Percentiles rank a stretch among this genome's conserved stretches.
Evolutionary conservation across 495 filamentous ascomycete species (phyloP).

Genomic region (Penicillium cosmopolitanum): DNA sequence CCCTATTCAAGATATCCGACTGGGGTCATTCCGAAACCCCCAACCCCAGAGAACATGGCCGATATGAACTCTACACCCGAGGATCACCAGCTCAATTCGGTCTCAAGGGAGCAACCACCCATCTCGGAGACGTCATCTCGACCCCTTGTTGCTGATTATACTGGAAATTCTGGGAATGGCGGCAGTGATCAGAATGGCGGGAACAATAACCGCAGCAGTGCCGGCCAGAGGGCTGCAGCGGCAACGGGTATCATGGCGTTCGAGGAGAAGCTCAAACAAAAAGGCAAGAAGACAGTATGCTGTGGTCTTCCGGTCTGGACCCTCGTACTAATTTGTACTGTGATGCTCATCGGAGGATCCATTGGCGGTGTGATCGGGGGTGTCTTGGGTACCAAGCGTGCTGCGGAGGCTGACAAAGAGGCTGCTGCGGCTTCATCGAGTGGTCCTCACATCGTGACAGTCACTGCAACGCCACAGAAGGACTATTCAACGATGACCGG

Average conservation of each 20-base stretch:
- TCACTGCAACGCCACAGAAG: slow-evolving; percentile 59
- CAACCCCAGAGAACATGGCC: slow-evolving; percentile 27
- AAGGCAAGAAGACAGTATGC: slow-evolving; percentile 58
- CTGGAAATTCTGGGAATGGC: slow-evolving; percentile 11
- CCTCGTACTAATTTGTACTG: slow-evolving; percentile 54
- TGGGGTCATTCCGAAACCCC: slow-evolving; percentile 48
- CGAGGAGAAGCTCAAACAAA: slow-evolving; percentile 59
- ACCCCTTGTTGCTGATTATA: slow-evolving; percentile 28
- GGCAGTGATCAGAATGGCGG: slow-evolving; percentile 10
- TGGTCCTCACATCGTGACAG: slow-evolving; percentile 48
- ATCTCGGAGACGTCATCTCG: slow-evolving; percentile 54
- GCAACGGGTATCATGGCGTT: slow-evolving; percentile 48
- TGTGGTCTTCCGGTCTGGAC: slow-evolving; percentile 75
- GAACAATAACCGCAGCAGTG: slow-evolving; percentile 10
- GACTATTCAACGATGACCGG: slow-evolving; percentile 66
- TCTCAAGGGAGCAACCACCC: slow-evolving; percentile 28
- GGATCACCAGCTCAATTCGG: slow-evolving; percentile 27
- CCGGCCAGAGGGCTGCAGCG: slow-evolving; percentile 10
- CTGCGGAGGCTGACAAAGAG: slow-evolving; percentile 32
- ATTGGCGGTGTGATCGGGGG: slow-evolving; percentile 67
- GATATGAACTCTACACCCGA: slow-evolving; percentile 28
- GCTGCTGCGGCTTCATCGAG: slow-evolving; percentile 15
- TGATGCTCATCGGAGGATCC: slow-evolving; percentile 58
- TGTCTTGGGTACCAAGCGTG: slow-evolving; percentile 48
- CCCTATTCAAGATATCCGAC: slow-evolving; percentile 85